Base-by-base conservation (phyloP, 2,329 filamentous ascomycete species). In the Fusarium floridanum region DNA sequence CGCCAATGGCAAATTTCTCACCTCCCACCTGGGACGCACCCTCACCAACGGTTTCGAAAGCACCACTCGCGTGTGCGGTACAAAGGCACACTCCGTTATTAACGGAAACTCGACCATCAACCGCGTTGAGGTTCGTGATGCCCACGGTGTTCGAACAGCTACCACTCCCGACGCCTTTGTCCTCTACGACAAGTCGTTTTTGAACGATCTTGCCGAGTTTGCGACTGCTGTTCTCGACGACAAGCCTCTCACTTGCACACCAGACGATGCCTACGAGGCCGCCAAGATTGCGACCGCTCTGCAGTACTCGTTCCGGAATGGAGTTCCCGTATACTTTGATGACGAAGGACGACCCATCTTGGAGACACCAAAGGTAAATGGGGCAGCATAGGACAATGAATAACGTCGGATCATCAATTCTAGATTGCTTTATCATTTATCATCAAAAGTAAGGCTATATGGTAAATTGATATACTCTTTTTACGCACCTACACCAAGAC, bases 41-140 rank as follows among this genome's bases (percentile, higher is more conserved):
- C 77, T 81, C 72, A 80, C 81, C 11, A 80, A 81, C 64, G 82
- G 82, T 39, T 81, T 82, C 50, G 82, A 84, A 65, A 76, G 77
- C 55, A 76, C 71, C 39, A 83, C 81, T 5, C 81, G 81, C 56
- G 73, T 83, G 20, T 80, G 76, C 3, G 81, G 81, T 60, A 83
- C 81, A n/a, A 81, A 81, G 67, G 82, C 78, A 27, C 80, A 82
- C 65, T 73, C 68, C 2, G 70, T 75, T 29, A 66, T 71, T 27
- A 71, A 68, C 67, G 76, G 73, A 43, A 73, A 74, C 69, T 74
- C 71, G 3, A 74, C 74, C 8, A 66, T 64, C 11, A 70, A 70
- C 43, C 68, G 64, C 8, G 68, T 70, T 14, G 68, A 70, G 36
- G 55, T 70, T 14, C 68, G 68, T 20, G 68, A 70, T 37, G 29